Conservation (phyloP, 495 filamentous ascomycete genomes). For the Beverwykella pulmonaria region DNA sequence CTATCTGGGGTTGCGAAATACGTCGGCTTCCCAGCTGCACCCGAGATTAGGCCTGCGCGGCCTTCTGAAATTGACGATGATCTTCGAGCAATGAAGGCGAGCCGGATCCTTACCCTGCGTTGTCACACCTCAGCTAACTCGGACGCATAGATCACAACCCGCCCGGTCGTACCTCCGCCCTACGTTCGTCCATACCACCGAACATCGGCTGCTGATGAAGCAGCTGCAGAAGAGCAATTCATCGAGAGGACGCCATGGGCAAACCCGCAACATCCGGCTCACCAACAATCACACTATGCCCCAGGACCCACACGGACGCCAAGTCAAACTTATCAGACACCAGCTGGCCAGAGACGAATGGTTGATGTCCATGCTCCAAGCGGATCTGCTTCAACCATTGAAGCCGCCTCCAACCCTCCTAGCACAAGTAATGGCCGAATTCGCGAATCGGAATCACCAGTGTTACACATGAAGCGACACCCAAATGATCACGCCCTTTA, state of each 20-base stretch:
- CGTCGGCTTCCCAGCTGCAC: conserved; percentile 94
- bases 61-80: conserved; percentile 80
- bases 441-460: conserved; percentile 34
- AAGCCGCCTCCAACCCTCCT: conserved; percentile 49
- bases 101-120: conserved; percentile 39
- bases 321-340: conserved; percentile 52
- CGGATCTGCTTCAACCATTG: conserved; percentile 60
- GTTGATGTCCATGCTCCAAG: conserved; percentile 58
- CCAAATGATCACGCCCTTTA: conserved; percentile 21
- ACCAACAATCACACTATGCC: conserved; percentile 46
- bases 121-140: conserved; percentile 15
- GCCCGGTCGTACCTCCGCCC: conserved; percentile 21
- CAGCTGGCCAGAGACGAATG: conserved; percentile 56
- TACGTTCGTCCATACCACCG: conserved; percentile 39
- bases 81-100: conserved; percentile 85
- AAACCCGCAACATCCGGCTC: conserved; percentile 81
- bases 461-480: conserved; percentile 36
- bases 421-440: conserved; percentile 24
- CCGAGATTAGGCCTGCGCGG: conserved; percentile 70
- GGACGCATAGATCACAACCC: conserved; percentile 29
- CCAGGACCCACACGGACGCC: conserved; percentile 29
- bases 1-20: conserved; percentile 90
- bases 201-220: conserved; percentile 51
- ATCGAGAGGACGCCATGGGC: conserved; percentile 84
- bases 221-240: conserved; percentile 76